These are phyloP conservation scores for Cotoneaster glaucophyllus DNA, from an alignment of 306 rosid species.

Conservation along the genomic window DNA sequence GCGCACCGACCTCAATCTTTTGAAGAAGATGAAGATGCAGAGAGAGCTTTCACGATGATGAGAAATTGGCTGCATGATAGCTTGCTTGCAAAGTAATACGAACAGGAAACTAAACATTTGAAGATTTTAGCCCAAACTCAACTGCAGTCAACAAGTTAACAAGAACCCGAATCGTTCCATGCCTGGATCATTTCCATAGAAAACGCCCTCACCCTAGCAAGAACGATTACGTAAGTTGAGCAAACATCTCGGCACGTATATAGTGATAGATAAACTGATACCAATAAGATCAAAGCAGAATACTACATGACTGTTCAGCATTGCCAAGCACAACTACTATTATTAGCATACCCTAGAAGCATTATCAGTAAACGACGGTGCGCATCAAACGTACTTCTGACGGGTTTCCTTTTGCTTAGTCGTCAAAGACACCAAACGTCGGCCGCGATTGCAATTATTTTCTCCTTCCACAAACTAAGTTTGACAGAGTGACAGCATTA, in stretches of 20 bases:
- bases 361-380: neutral
- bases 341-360: neutral
- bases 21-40: constrained; percentile 84
- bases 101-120: no score
- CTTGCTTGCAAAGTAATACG: constrained; percentile 16
- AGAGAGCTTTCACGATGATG: constrained; percentile 51
- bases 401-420: neutral
- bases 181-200: no score
- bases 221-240: no score
- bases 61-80: constrained; percentile 63
- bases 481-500: neutral
- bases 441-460: constrained; percentile 7
- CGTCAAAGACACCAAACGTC: neutral
- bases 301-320: neutral
- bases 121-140: no score
- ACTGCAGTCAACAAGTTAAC: no score
- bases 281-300: neutral
- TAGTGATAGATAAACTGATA: no score
- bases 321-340: neutral
- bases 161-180: no score
- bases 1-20: constrained; percentile 68
- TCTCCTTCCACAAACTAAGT: neutral
- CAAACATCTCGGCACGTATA: no score
- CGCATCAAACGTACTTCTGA: neutral
- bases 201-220: no score